Base-by-base conservation (phyloP, 192 early-diverging fungal species). In the Dispira simplex region DNA sequence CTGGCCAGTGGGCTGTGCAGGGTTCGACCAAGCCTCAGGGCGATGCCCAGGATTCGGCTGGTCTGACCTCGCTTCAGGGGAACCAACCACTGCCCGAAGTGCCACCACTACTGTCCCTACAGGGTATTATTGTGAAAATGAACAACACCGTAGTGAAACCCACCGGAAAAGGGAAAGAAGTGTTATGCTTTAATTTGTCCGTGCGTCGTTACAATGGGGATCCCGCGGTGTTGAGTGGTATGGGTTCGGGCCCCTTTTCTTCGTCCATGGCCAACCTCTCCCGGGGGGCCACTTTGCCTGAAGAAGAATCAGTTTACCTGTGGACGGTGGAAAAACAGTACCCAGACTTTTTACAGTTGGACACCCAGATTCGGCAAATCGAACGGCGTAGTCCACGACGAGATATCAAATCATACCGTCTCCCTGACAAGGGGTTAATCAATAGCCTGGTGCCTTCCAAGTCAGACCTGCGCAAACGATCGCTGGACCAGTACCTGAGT, bases 311-410 rank as follows among this genome's bases (percentile, higher is more conserved):
- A 46, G 76, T 79, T 39, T 79, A 81, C 47, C 66, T 89, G 54
- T 93, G 93, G 91, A 84, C 81, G 11, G 78, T 92, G 53, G 90
- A 92, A 67, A 96, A 96, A 70, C 73, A 83, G 39, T 94, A 93
- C 69, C 81, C 83, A 2, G 93, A 96, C 69, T 92, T 96, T 73
- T 66, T 90, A 44, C 65, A 75, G 27, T 73, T 96, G 23, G 91
- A 96, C 75, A 73, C 71, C 45, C 84, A 86, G 82, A 87, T 92
- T 72, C 73, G 71, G 44, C 66, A 75, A 23, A 68, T 69, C 20
- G 32, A 47, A 13, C 59, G 67, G 27, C 46, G 55, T 32, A 44
- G n/a, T 51, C 39, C 23, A 25, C 63, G 68, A 49, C 46, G 71
- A 64, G 46, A 67, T n/a, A 75, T 75, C 59, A 84, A 76, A 67